These are phyloP conservation scores for Penicillium sp. DNA, from an alignment of 2,329 filamentous ascomycete species.

Conservation along the genomic window DNA sequence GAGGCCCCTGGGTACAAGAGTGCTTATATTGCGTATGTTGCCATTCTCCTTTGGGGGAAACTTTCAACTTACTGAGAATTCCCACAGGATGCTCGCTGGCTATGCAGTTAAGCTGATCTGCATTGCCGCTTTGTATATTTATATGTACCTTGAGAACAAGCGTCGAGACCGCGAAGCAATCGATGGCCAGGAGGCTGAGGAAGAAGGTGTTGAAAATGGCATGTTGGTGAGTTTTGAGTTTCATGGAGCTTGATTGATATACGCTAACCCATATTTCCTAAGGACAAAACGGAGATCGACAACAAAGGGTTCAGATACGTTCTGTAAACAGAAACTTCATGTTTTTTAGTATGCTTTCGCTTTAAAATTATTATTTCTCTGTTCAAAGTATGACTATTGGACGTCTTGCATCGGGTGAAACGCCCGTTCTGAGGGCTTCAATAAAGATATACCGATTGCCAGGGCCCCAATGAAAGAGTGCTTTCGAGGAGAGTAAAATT, in stretches of 20 bases:
- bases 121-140: constrained; percentile 52
- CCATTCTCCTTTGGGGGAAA: background rate
- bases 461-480: background rate
- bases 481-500: too few relatives aligned
- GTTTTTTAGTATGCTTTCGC: too few relatives aligned
- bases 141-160: constrained; percentile 56
- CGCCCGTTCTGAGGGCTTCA: too few relatives aligned
- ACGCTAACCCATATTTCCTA: background rate
- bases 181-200: constrained; percentile 43
- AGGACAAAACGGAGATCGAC: constrained; percentile 54
- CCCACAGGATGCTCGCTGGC: constrained; percentile 53
- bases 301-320: constrained; percentile 56
- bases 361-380: too few relatives aligned
- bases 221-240: constrained; percentile 43
- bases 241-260: background rate
- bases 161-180: constrained; percentile 49
- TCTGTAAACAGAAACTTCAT: constrained; percentile 27
- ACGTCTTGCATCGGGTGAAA: too few relatives aligned
- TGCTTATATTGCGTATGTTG: constrained; percentile 26
- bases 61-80: background rate
- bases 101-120: constrained; percentile 53
- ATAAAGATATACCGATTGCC: too few relatives aligned
- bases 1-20: constrained; percentile 50
- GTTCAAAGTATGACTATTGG: too few relatives aligned
- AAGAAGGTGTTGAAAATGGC: constrained; percentile 51